Conservation (phyloP, 1,284 basidiomycete genomes). For the Cutaneotrichosporon mucoides region DNA sequence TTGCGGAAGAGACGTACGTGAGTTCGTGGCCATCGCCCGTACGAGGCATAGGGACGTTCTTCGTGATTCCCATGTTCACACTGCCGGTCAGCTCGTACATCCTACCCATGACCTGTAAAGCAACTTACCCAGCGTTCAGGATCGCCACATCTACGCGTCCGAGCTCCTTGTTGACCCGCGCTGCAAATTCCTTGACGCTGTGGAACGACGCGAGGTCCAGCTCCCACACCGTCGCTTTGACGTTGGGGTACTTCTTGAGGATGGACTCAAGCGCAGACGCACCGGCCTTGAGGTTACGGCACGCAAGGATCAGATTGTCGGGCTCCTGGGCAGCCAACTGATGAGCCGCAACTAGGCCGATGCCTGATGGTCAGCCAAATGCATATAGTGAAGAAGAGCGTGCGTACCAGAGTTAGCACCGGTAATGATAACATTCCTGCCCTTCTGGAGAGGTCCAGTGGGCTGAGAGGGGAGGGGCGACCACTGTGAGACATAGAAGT, state of each 20-base stretch:
- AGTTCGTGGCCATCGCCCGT: constrained; percentile 16
- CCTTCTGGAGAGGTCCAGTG: neutral
- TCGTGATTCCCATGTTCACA: neutral
- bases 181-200: constrained; percentile 13
- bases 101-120: too few relatives aligned
- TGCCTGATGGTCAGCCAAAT: too few relatives aligned
- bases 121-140: constrained; percentile 14
- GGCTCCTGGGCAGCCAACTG: constrained; percentile 14
- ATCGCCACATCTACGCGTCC: constrained; percentile 6
- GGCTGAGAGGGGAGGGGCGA: neutral
- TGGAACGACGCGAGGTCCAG: constrained; percentile 14
- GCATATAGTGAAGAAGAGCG: too few relatives aligned
- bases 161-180: neutral
- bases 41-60: neutral
- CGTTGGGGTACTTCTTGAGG: constrained; percentile 3
- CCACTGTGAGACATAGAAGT: neutral
- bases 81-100: too few relatives aligned
- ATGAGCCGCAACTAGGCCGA: constrained; percentile 20
- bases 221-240: constrained; percentile 18
- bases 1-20: constrained; percentile 1
- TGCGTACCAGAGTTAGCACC: constrained; percentile 25
- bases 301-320: constrained; percentile 22
- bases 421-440: constrained; percentile 23
- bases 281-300: constrained; percentile 13
- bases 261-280: constrained; percentile 9